Evolutionary conservation across 2,329 filamentous ascomycete species (phyloP).

Genomic region (Phaeomoniella chlamydospora): DNA sequence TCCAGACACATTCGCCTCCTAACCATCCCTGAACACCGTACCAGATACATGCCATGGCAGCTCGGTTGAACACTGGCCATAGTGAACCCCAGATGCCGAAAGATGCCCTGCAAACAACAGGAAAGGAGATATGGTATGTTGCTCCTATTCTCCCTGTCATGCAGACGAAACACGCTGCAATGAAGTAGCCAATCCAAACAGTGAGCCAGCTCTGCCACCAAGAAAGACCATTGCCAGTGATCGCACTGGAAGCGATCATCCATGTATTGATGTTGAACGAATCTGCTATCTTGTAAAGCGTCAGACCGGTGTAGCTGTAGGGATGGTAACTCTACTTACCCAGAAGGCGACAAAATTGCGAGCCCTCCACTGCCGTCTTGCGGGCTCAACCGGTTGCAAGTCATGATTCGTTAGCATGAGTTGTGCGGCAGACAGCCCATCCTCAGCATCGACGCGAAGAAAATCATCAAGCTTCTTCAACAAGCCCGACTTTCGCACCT

Average conservation of each 20-base stretch:
- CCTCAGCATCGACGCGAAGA: slow-evolving; percentile 60
- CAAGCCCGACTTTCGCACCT: too few species aligned
- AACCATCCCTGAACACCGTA: slow-evolving; percentile 47
- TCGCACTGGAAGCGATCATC: slow-evolving; percentile 84
- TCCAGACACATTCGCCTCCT: slow-evolving; percentile 58
- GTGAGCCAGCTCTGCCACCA: slow-evolving; percentile 92
- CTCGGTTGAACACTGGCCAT: slow-evolving; percentile 80
- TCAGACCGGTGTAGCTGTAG: neutral
- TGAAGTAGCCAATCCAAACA: slow-evolving; percentile 72
- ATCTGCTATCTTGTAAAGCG: slow-evolving; percentile 50
- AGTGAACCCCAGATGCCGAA: slow-evolving; percentile 83
- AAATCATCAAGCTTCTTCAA: neutral
- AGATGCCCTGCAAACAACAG: slow-evolving; percentile 57
- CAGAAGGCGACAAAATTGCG: slow-evolving; percentile 86
- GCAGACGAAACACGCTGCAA: slow-evolving; percentile 62
- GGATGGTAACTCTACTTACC: slow-evolving; percentile 19
- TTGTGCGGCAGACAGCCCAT: slow-evolving; percentile 62
- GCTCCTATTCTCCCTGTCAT: slow-evolving; percentile 72
- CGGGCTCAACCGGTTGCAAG: slow-evolving; percentile 64
- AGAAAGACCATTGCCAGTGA: slow-evolving; percentile 53
- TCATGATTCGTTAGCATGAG: slow-evolving; percentile 80
- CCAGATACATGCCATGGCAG: slow-evolving; percentile 80
- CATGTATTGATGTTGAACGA: slow-evolving; percentile 66
- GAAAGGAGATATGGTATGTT: slow-evolving; percentile 78
- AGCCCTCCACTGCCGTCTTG: slow-evolving; percentile 66